These are phyloP conservation scores for Mycotypha africana DNA, from an alignment of 371 early-diverging fungal species.

Conservation along the genomic window DNA sequence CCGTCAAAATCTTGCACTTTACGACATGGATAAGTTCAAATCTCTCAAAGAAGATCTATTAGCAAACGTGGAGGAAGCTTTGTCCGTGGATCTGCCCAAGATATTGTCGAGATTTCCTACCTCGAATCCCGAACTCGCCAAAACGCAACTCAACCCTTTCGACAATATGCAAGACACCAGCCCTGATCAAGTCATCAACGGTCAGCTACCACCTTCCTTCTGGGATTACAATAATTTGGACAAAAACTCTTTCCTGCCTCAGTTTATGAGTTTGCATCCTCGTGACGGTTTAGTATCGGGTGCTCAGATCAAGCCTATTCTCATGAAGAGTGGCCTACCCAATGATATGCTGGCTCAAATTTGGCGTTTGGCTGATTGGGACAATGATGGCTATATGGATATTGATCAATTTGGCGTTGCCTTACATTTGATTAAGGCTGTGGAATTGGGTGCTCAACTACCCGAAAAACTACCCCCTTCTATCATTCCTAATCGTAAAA, in stretches of 20 bases:
- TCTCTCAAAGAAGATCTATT: constrained; percentile 58
- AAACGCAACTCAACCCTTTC: constrained; percentile 50
- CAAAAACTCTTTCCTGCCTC: constrained; percentile 20
- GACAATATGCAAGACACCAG: not conserved
- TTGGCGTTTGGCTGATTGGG: constrained; percentile 69
- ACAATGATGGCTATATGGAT: constrained; percentile 63
- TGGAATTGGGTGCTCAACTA: constrained; percentile 41
- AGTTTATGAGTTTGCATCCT: constrained; percentile 33
- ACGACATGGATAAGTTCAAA: constrained; percentile 69
- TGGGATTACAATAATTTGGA: constrained; percentile 51
- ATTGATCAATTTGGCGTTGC: constrained; percentile 64
- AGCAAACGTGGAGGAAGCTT: constrained; percentile 52
- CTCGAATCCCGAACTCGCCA: constrained; percentile 41
- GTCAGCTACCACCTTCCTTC: constrained; percentile 24
- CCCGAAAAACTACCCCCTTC: constrained; percentile 45
- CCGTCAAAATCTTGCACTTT: constrained; percentile 48
- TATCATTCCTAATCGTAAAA: constrained; percentile 17
- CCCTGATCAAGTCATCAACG: constrained; percentile 12
- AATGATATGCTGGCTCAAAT: constrained; percentile 52
- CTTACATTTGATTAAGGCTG: constrained; percentile 52
- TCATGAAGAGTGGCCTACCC: constrained; percentile 52
- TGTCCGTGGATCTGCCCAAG: constrained; percentile 56
- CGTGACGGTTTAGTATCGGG: constrained; percentile 59
- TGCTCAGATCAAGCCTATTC: constrained; percentile 45
- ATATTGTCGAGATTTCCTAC: constrained; percentile 63